Base-by-base conservation (phyloP, 2,329 filamentous ascomycete species). In the Paecilomyces variotii region DNA sequence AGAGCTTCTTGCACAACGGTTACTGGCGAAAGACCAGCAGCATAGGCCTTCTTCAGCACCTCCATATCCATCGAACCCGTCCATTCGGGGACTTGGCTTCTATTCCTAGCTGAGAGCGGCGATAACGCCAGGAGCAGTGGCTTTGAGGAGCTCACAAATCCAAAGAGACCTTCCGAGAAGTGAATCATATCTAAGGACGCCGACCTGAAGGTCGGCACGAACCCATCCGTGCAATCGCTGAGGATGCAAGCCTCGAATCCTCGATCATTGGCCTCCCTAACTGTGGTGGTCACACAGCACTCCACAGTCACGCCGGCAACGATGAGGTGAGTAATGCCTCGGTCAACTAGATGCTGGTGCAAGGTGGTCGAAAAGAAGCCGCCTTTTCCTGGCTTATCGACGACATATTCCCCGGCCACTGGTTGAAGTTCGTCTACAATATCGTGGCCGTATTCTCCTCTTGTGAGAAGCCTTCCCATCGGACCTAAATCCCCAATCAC, bases 371-470 rank as follows among this genome's bases (percentile, higher is more conserved):
- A 78, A 80, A 81, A 85, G 64, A 84, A 85, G 2, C 80, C 79
- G 12, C 83, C 82, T 65, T 84, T 85, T 7, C 82, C 82, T 2
- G 80, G 79, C 68, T 84, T 84, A 66, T 85, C 82, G 52, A 85
- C 79, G 2, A 85, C 76, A 0, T 78, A 70, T 67, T 85, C 82
- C 12, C 77, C 78, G 1, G 80, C 77, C 35, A 76, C 63, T 0
- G 82, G 81, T 54, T 71, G 72, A 50, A 84, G 71, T 63, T 82
- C 81, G 64, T 82, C 79, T 24, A 84, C 73, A 50, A 84, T 77
- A 64, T 82, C 80, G 63, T 83, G 81, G 7, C 81, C 81, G 57
- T 79, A 78, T 67, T 83, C 81, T 32, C 81, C 82, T 27, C 80
- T 73, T 6, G 81, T 76, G 2, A 84, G 71, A 5, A 83, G 69